phyloP scores from a whole-genome alignment of 352 stramenopile genomes.

The Phytophthora pistaciae region DNA sequence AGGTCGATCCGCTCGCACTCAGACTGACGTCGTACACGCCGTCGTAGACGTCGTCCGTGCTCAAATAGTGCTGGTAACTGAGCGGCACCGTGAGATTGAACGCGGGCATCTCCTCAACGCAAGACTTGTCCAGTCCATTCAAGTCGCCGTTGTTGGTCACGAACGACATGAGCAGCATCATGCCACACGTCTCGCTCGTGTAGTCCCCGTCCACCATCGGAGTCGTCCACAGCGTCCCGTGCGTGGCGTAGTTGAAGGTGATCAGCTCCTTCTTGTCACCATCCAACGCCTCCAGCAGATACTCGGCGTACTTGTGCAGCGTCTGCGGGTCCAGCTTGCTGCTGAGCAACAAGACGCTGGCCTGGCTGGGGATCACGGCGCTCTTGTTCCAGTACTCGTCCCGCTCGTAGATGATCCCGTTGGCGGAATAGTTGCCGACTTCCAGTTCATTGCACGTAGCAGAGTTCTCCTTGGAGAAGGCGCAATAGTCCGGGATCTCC shows the following conservation, averaged over 20 bases:
- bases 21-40: conserved; percentile 34
- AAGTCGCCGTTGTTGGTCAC: conserved; percentile 46
- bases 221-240: conserved; percentile 46
- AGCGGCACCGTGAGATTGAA: conserved; percentile 35
- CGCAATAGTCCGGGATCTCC: background rate
- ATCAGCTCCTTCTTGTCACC: conserved; percentile 52
- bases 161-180: conserved; percentile 52
- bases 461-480: background rate
- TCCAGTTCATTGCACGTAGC: background rate
- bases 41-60: conserved; percentile 45
- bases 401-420: conserved; percentile 44
- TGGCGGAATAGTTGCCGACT: background rate
- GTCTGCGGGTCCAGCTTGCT: conserved; percentile 59
- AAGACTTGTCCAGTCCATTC: conserved; percentile 44
- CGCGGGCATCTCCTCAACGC: conserved; percentile 34
- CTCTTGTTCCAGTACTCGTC: conserved; percentile 64
- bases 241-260: conserved; percentile 51
- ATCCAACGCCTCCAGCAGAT: conserved; percentile 38
- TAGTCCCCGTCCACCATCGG: conserved; percentile 30
- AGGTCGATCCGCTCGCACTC: conserved; percentile 1
- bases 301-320: conserved; percentile 58
- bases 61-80: conserved; percentile 25
- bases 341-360: conserved; percentile 60
- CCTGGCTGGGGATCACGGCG: conserved; percentile 41
- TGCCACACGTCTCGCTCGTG: conserved; percentile 41